Conservation (phyloP, 345 rosid species). For the Linum trigynum region DNA sequence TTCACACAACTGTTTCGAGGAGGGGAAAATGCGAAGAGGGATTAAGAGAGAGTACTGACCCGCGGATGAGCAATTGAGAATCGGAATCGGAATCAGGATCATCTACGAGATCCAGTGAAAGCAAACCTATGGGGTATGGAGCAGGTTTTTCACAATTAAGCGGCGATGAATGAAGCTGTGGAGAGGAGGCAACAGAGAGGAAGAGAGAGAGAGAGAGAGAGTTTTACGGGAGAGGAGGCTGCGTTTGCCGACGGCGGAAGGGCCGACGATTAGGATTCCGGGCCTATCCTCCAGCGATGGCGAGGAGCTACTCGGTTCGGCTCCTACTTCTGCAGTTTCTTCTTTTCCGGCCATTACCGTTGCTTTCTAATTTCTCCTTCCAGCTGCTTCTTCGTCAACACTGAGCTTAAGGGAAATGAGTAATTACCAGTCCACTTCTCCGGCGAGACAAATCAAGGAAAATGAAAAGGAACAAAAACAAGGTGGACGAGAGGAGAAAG, state of each 20-base stretch:
- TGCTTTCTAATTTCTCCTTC: not conserved
- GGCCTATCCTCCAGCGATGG: constrained; percentile 36
- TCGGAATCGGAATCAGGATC: constrained; percentile 51
- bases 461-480: too few species aligned
- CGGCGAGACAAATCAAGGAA: too few species aligned
- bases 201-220: not conserved
- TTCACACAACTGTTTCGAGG: not conserved
- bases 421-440: too few species aligned
- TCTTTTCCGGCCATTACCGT: not conserved
- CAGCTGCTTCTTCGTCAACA: not conserved
- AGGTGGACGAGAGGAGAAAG: too few species aligned
- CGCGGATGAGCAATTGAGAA: constrained; percentile 32
- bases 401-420: too few species aligned
- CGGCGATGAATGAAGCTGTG: not conserved
- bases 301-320: not conserved
- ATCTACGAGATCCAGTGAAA: constrained; percentile 35
- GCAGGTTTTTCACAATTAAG: not conserved
- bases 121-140: constrained; percentile 32
- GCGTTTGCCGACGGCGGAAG: constrained; percentile 75
- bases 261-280: constrained; percentile 59
- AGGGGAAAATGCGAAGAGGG: not conserved
- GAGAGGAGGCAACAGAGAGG: not conserved
- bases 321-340: not conserved
- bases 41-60: constrained; percentile 18
- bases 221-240: constrained; percentile 65